These are phyloP conservation scores for Vinca minor DNA, from an alignment of 257 asterid genomes.

Conservation along the genomic window DNA sequence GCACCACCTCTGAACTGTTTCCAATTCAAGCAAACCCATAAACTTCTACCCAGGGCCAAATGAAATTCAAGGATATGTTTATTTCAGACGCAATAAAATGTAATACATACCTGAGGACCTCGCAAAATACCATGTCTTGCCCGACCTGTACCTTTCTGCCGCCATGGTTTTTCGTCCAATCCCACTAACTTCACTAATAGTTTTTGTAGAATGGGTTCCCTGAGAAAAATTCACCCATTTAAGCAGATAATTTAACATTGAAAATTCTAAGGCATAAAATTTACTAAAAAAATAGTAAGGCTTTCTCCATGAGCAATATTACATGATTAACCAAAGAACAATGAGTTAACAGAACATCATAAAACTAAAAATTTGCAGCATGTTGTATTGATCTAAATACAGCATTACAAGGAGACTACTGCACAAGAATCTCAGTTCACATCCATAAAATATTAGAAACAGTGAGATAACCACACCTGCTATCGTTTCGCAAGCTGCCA, in stretches of 20 bases:
- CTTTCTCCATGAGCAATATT: background rate
- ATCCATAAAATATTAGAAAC: background rate
- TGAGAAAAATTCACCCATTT: constrained; percentile 19
- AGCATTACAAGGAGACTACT: background rate
- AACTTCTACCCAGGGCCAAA: constrained; percentile 2
- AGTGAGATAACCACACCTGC: constrained; percentile 39
- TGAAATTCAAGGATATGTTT: constrained; percentile 1
- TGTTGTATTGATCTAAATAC: too few species aligned
- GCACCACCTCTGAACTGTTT: constrained; percentile 84
- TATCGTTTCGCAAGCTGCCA: constrained; percentile 96
- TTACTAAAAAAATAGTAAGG: background rate
- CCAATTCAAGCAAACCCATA: constrained; percentile 12
- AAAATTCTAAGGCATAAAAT: constrained; percentile 1
- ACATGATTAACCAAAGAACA: background rate
- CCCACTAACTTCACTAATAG: constrained; percentile 91
- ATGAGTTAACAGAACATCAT: background rate
- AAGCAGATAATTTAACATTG: constrained; percentile 3
- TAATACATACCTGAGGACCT: constrained; percentile 67
- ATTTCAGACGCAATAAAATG: constrained; percentile 1
- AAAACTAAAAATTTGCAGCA: background rate
- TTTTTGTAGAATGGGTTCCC: constrained; percentile 97
- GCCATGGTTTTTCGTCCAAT: constrained; percentile 88
- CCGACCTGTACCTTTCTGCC: constrained; percentile 85
- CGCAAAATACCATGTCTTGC: constrained; percentile 87
- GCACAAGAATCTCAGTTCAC: background rate